Percentiles rank a stretch among this genome's conserved stretches.
Conservation (phyloP, 2,329 filamentous ascomycete species). For the Aspergillus flavus region DNA sequence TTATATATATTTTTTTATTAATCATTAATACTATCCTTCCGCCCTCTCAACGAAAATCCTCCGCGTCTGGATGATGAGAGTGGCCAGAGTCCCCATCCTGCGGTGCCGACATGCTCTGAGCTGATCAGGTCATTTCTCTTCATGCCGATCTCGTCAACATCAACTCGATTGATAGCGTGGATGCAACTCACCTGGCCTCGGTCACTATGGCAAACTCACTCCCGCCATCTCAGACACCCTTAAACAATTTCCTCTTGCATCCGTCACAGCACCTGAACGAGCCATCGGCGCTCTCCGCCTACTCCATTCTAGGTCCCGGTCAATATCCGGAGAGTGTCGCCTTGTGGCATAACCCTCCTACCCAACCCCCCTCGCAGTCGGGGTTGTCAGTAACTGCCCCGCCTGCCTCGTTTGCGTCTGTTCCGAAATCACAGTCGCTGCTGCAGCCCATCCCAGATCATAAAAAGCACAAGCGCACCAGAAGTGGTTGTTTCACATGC, state of each 20-base stretch:
- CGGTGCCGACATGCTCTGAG: slow-evolving; percentile 12
- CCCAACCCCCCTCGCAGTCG: slow-evolving; percentile 22
- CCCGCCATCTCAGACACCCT: slow-evolving; percentile 31
- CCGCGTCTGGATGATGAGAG: slow-evolving; percentile 15
- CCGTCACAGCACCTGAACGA: slow-evolving; percentile 29
- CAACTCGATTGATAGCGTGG: slow-evolving; percentile 15
- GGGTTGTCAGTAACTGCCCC: slow-evolving; percentile 16
- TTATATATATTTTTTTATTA: neutral
- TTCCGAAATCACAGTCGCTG: slow-evolving; percentile 34
- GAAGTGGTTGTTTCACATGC: slow-evolving; percentile 94
- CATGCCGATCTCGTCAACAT: slow-evolving; percentile 19
- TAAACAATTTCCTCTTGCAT: slow-evolving; percentile 30
- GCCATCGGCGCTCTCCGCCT: slow-evolving; percentile 32
- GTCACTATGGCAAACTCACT: slow-evolving; percentile 35
- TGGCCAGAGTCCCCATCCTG: slow-evolving; percentile 13
- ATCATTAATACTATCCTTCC: neutral
- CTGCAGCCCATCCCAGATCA: slow-evolving; percentile 57
- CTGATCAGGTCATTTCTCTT: slow-evolving; percentile 12
- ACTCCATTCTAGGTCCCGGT: slow-evolving; percentile 37
- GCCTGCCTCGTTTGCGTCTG: slow-evolving; percentile 23
- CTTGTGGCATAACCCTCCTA: slow-evolving; percentile 45
- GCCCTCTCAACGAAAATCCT: neutral
- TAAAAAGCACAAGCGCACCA: slow-evolving; percentile 89
- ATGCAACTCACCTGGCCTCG: slow-evolving; percentile 20
- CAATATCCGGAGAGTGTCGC: slow-evolving; percentile 47